Evolutionary conservation across 2,329 filamentous ascomycete genomes (phyloP).

Genomic region (Paramyrothecium roridum): DNA sequence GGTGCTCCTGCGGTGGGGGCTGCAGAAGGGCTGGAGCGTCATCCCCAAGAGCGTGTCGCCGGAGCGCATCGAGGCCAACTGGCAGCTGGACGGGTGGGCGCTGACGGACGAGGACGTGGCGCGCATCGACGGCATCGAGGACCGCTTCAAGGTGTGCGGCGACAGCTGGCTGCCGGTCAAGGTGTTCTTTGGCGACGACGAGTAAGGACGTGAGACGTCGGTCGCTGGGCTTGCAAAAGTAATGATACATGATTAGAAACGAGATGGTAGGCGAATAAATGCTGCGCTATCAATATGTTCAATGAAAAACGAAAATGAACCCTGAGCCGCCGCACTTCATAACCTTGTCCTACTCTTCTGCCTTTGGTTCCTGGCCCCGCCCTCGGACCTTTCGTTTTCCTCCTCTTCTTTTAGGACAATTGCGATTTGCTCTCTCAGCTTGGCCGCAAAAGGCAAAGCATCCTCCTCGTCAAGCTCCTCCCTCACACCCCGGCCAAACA

Average conservation of each 20-base stretch:
- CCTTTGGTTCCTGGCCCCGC: slow-evolving; percentile 35
- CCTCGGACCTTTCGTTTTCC: slow-evolving; percentile 12
- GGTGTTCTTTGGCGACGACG: slow-evolving; percentile 81
- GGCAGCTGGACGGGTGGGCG: slow-evolving; percentile 69
- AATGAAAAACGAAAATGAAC: not conserved
- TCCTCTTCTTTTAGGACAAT: slow-evolving; percentile 42
- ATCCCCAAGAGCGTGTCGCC: slow-evolving; percentile 82
- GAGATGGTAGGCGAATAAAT: slow-evolving; percentile 2
- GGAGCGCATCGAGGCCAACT: slow-evolving; percentile 72
- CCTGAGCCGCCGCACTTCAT: not conserved
- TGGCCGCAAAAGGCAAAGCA: slow-evolving; percentile 55
- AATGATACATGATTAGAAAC: slow-evolving; percentile 1
- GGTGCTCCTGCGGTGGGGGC: slow-evolving; percentile 75
- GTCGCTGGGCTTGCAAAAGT: not conserved
- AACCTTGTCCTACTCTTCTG: not conserved
- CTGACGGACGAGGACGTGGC: slow-evolving; percentile 70
- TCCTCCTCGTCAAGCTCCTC: slow-evolving; percentile 77
- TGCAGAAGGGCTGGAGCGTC: slow-evolving; percentile 77
- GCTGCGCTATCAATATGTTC: not conserved
- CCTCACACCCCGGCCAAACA: slow-evolving; percentile 74
- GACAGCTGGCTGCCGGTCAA: slow-evolving; percentile 73
- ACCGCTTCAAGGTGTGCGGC: slow-evolving; percentile 78
- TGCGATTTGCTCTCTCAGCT: slow-evolving; percentile 48
- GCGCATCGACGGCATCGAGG: slow-evolving; percentile 62
- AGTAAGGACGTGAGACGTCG: slow-evolving; percentile 41